Base-by-base conservation (phyloP, 2,329 filamentous ascomycete species). In the Cladophialophora exuberans region DNA sequence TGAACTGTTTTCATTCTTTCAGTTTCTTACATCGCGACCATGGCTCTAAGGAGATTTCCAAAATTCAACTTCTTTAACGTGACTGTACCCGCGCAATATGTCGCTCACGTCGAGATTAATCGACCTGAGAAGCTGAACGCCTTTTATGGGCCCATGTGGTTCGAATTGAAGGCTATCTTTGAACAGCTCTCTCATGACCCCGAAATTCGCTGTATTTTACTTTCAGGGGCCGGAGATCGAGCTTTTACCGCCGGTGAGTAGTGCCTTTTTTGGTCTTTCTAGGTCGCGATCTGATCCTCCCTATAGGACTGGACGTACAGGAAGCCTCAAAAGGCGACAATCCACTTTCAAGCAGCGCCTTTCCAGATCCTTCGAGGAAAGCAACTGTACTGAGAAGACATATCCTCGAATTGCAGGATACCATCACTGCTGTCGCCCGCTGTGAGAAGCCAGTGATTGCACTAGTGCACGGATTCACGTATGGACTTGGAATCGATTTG, bases 51-150 rank as follows among this genome's bases (percentile, higher is more conserved):
- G 13, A 30, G 13, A 10, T 42, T 48, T 15, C 41, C 57, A 5
- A 56, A 52, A n/a, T 44, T 54, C 48, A 76, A 86, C 63, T 79
- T 88, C 77, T 91, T 90, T 80, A 83, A 85, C 62, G 79, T 95
- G 64, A 84, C 82, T n/a, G 85, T 84, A 36, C 89, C 91, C 0
- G 67, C 75, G 31, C 80, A 86, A 66, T 85, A 85, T 75, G 86
- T 97, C 44, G 89, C 86, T n/a, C 90, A 96, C 70, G 88, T 97
- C 56, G 87, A 97, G 74, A 96, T 96, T 74, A 92, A 95, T 76
- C 83, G 92, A 1, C 84, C 92, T 1, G 73, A 83, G 62, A 96
- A 96, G 76, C 77, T 97, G 70, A 97, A 97, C 72, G 85, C 92
- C 61, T 97, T 96, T 72, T 81, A 84, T 62, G 85, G 90, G 70